phyloP scores from a whole-genome alignment of 2,329 filamentous ascomycete genomes.

The Pseudogymnoascus sp. region DNA sequence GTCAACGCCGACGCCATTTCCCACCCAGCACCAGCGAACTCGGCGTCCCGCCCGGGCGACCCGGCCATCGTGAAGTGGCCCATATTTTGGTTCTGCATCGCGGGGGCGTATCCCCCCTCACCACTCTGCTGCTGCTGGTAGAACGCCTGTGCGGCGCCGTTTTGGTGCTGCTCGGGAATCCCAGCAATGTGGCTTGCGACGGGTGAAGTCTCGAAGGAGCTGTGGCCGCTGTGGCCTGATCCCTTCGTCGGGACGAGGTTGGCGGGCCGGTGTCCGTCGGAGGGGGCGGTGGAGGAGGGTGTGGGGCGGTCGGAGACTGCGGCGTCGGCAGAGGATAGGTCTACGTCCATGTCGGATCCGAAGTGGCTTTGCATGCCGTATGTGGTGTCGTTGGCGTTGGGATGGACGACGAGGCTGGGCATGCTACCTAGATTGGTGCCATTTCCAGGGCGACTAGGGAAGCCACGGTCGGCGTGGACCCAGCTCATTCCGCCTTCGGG shows the following conservation, averaged over 20 bases:
- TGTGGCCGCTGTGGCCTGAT: slow-evolving; percentile 22
- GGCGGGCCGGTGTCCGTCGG: slow-evolving; percentile 29
- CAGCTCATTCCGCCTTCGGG: background rate
- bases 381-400: background rate
- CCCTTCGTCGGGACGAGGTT: slow-evolving; percentile 17
- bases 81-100: background rate
- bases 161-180: background rate
- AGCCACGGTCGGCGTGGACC: background rate
- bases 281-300: slow-evolving; percentile 48
- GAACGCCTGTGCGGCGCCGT: background rate
- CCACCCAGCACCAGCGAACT: slow-evolving; percentile 15
- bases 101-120: background rate
- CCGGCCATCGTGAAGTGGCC: background rate
- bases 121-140: background rate
- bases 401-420: background rate
- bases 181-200: slow-evolving; percentile 23
- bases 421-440: background rate
- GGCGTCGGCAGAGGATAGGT: slow-evolving; percentile 42
- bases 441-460: background rate
- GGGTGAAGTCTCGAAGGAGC: slow-evolving; percentile 46
- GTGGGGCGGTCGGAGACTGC: slow-evolving; percentile 45
- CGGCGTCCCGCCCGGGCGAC: background rate
- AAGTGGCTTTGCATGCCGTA: slow-evolving; percentile 1
- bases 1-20: slow-evolving; percentile 42
- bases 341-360: slow-evolving; percentile 32